A percentile compares a stretch with the other conserved stretches of the same genome.
Evolutionary conservation across 192 early-diverging fungal species (phyloP).

Genomic region (Linnemannia elongata): DNA sequence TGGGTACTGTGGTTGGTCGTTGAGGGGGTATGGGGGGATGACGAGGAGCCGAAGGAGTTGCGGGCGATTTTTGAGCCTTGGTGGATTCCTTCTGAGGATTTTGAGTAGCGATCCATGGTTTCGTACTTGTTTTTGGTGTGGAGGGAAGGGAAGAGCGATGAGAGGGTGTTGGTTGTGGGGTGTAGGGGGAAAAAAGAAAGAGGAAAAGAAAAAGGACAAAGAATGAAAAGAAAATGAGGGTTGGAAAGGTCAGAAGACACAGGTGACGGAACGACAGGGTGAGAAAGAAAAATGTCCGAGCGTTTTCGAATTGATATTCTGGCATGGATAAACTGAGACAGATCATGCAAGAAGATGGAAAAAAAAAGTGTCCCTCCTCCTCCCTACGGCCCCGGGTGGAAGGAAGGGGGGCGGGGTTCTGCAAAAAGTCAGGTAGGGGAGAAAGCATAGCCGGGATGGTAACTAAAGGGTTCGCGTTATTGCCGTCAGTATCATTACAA

Average conservation of each 20-base stretch:
- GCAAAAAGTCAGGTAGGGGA: no score
- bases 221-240: neutral
- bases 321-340: neutral
- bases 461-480: no score
- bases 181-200: neutral
- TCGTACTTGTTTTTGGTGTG: neutral
- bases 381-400: no score
- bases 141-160: neutral
- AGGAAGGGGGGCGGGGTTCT: no score
- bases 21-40: neutral
- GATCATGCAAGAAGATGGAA: neutral
- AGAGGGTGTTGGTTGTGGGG: neutral
- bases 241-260: neutral
- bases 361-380: no score
- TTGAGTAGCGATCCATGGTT: constrained; percentile 2
- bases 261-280: neutral
- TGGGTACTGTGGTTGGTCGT: neutral
- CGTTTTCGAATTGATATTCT: neutral
- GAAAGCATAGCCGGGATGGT: no score
- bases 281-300: neutral
- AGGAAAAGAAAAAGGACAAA: neutral
- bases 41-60: neutral
- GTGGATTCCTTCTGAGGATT: neutral
- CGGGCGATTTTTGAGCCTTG: constrained; percentile 2
- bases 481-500: no score